These are phyloP conservation scores for Stachybotrys chartarum DNA, from an alignment of 2,329 filamentous ascomycete species.

Conservation along the genomic window DNA sequence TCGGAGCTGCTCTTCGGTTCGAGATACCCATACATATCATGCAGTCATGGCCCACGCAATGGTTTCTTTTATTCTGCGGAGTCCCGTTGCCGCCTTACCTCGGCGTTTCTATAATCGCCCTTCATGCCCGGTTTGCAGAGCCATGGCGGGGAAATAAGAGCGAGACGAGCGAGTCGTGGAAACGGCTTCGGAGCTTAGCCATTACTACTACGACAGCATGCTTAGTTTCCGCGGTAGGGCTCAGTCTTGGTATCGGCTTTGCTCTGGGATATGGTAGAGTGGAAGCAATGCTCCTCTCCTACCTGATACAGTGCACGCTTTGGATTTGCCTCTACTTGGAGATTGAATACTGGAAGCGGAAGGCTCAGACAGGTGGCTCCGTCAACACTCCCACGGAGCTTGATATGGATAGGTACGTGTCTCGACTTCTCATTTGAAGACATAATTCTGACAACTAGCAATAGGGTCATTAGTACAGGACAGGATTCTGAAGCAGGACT, in stretches of 20 bases:
- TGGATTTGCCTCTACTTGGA: not conserved
- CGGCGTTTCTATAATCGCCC: not conserved
- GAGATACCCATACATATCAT: not conserved
- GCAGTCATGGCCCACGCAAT: not conserved
- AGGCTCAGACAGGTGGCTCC: not conserved
- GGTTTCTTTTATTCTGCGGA: not conserved
- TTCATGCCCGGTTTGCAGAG: not conserved
- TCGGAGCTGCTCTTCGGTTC: not conserved
- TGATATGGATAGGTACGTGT: not conserved
- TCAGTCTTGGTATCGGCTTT: not conserved
- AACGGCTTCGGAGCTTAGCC: not conserved
- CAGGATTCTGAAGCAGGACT: not conserved
- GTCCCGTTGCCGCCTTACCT: not conserved
- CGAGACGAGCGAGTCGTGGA: not conserved
- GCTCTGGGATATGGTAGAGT: not conserved
- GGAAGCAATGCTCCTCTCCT: not conserved
- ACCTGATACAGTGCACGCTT: not conserved
- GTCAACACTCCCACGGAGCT: not conserved
- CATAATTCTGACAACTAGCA: not conserved
- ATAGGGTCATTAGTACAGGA: not conserved
- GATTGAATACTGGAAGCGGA: not conserved
- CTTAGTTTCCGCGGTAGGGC: not conserved
- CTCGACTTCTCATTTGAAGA: not conserved
- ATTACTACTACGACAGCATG: not conserved
- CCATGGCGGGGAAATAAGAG: not conserved